Evolutionary conservation across 2,329 filamentous ascomycete species (phyloP), one percentile per base, ranked within the genome.

Genomic region (Xylaria arbuscula): DNA sequence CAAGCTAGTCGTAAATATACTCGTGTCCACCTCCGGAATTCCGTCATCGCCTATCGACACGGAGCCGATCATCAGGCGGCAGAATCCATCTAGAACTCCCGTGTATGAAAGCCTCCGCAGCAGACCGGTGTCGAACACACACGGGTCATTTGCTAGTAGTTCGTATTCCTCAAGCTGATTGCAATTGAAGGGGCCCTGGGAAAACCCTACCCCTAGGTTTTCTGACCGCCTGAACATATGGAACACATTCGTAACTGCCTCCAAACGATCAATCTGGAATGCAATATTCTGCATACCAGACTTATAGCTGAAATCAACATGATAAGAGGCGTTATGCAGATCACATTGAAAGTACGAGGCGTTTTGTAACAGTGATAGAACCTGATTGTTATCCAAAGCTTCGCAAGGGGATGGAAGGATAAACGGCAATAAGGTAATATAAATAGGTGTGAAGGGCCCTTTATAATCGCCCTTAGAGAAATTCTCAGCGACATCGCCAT

Each of bases 261-360:
- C 50, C 9, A 34, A 54, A 15, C 28, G 50, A 4, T 54, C 50
- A 34, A 54, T 19, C 13, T 34, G 6, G 15, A 34, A 17, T 3
- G 13, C 50, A 34, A 54, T 54, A 36, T 54, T 54, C 15, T 54
- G 50, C 9, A 54, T 17, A n/a, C 50, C 50, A 34, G 50, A 36
- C 50, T 36, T 34, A n/a, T 54, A 54, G 28, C 2, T 17, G 28
- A 54, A 54, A 8, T 54, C 13, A 6, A 36, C 28, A 36, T 54
- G 50, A 54, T 54, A 54, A 36, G 50, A 54, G 28, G 50, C 50
- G 50, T 54, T 54, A 4, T 54, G 15, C 36, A 54, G 28, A 5
- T 54, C 50, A 8, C 28, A 54, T 9, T 54, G 50, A 15, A 54
- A n/a, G 36, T 34, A 54, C 11, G 28, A n/a, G 6, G 50, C 28